These are phyloP conservation scores for Scedosporium aurantiacum DNA, from an alignment of 2,329 filamentous ascomycete genomes.

Conservation along the genomic window DNA sequence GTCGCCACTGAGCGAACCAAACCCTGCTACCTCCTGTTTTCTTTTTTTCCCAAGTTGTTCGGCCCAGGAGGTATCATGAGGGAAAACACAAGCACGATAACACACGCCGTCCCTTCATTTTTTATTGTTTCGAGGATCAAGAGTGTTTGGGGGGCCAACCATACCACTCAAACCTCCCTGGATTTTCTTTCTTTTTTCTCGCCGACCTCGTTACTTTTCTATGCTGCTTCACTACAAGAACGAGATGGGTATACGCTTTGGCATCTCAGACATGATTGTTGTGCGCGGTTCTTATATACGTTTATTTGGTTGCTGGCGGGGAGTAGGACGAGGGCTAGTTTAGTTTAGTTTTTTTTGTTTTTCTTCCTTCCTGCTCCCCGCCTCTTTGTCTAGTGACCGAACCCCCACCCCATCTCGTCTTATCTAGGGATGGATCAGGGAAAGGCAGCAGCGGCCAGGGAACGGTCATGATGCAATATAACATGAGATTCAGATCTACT, in stretches of 20 bases:
- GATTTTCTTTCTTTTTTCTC: constrained; percentile 1
- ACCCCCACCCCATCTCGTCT: too few species aligned
- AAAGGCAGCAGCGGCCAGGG: neutral
- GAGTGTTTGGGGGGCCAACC: too few species aligned
- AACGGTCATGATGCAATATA: neutral
- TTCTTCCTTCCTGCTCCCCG: too few species aligned
- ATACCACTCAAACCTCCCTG: neutral
- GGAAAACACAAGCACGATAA: neutral
- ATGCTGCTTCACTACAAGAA: neutral
- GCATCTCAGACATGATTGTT: too few species aligned
- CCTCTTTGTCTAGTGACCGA: too few species aligned
- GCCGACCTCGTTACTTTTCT: neutral
- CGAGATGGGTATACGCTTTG: neutral
- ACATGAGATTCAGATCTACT: too few species aligned
- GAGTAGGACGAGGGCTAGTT: neutral
- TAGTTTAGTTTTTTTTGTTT: neutral
- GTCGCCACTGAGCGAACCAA: constrained; percentile 7
- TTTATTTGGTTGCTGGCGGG: neutral
- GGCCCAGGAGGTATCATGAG: neutral
- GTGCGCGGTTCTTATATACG: too few species aligned
- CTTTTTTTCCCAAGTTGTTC: neutral
- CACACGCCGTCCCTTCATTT: neutral
- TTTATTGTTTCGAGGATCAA: neutral
- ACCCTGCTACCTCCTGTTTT: neutral
- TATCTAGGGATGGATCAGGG: neutral